Evolutionary conservation across 2,329 filamentous ascomycete species (phyloP).

Genomic region (Pseudofabraea citricarpa): DNA sequence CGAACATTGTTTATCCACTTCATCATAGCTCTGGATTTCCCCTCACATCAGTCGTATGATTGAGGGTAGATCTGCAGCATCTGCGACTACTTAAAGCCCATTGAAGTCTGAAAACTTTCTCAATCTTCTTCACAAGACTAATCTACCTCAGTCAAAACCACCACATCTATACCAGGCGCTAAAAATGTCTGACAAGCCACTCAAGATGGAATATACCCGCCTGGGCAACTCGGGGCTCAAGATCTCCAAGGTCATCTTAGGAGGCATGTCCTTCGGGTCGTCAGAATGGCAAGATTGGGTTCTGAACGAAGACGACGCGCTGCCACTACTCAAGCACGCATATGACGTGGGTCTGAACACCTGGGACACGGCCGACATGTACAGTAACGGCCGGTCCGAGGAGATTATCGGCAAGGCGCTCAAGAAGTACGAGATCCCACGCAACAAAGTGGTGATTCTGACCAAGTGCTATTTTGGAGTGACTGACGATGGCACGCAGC

Average conservation of each 20-base stretch:
- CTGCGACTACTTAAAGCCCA: too few relatives aligned
- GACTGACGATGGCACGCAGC: slow-evolving; percentile 17
- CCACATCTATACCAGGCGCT: too few relatives aligned
- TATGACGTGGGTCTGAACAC: slow-evolving; percentile 47
- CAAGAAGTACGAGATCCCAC: slow-evolving; percentile 58
- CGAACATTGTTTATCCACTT: too few relatives aligned
- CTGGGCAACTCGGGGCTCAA: slow-evolving; percentile 47
- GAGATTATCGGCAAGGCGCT: slow-evolving; percentile 61
- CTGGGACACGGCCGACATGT: slow-evolving; percentile 41
- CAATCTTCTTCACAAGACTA: too few relatives aligned
- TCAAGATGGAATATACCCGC: slow-evolving; percentile 9
- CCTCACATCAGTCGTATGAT: too few relatives aligned
- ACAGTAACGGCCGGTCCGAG: slow-evolving; percentile 54
- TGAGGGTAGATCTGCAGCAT: too few relatives aligned
- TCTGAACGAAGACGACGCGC: slow-evolving; percentile 37
- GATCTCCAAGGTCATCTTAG: slow-evolving; percentile 46
- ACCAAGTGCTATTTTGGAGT: slow-evolving; percentile 56
- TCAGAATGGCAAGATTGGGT: slow-evolving; percentile 42
- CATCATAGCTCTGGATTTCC: too few relatives aligned
- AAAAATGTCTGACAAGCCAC: not conserved
- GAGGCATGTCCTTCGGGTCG: slow-evolving; percentile 44
- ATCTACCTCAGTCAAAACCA: not conserved
- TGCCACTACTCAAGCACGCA: slow-evolving; percentile 47
- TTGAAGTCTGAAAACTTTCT: too few relatives aligned
- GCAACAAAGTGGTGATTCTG: slow-evolving; percentile 59